Conservation (phyloP, 208 protist genomes). For the Crithidia fasciculata region DNA sequence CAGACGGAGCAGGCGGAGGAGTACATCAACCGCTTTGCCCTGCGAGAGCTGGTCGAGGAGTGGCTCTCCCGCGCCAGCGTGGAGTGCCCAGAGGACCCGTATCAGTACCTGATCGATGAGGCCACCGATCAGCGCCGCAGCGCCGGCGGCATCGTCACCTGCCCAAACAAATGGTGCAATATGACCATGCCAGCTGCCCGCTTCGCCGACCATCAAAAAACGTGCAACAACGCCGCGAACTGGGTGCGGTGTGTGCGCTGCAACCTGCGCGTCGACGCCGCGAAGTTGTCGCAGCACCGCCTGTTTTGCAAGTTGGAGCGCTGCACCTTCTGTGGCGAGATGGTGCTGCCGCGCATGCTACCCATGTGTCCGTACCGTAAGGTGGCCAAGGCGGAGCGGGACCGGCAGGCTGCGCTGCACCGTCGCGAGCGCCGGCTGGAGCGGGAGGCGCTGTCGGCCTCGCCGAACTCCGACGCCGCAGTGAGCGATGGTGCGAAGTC, state of each 20-base stretch:
- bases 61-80: conserved; percentile 53
- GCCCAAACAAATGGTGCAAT: conserved; percentile 78
- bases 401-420: conserved; percentile 35
- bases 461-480: background rate
- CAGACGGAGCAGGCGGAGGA: conserved; percentile 40
- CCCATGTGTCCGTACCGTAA: conserved; percentile 66
- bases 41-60: conserved; percentile 70
- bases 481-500: background rate
- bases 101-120: conserved; percentile 63
- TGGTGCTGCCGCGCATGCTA: conserved; percentile 75
- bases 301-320: conserved; percentile 62
- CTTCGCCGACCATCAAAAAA: conserved; percentile 43
- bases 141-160: conserved; percentile 75
- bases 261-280: conserved; percentile 68
- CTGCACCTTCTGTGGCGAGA: conserved; percentile 75
- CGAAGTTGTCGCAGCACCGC: conserved; percentile 57
- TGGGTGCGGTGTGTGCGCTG: conserved; percentile 77
- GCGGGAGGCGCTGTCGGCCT: conserved; percentile 1
- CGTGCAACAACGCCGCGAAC: conserved; percentile 57
- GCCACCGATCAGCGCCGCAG: conserved; percentile 49
- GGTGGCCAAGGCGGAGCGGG: conserved; percentile 55
- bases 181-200: conserved; percentile 63
- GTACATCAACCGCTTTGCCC: conserved; percentile 67
- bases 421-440: conserved; percentile 20
- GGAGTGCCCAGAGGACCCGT: conserved; percentile 69